Base-by-base conservation (phyloP, 1,284 basidiomycete species). In the Xerocomus alliaceus region DNA sequence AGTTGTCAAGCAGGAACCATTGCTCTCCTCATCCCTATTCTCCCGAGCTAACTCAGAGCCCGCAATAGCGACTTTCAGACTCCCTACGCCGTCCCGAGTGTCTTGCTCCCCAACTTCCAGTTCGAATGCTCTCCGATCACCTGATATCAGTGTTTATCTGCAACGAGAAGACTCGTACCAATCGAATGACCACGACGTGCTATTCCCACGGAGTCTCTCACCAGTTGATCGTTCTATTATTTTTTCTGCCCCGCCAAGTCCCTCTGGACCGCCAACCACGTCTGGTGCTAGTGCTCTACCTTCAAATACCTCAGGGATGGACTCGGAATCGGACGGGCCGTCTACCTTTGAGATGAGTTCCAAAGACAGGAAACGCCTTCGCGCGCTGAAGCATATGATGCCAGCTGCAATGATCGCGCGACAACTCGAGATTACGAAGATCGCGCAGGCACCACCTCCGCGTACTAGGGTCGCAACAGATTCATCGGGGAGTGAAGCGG, bases 341-440 rank as follows among this genome's bases (percentile, higher is more conserved):
- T 59, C 65, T 17, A 46, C 47, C 20, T 12, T 51, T n/a, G 51
- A 63, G 60, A 62, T 78, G 60, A 69, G 10, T 48, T 61, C 65
- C 29, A 75, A 67, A 68, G 77, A 77, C 42, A 72, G 65, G 53
- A 78, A 75, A 65, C 68, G 67, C 41, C 56, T 74, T 41, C 78
- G 76, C 28, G 77, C 66, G 20, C 71, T 86, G 39, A 69, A 58
- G 28, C 78, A 72, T 41, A 80, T 86, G 80, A 75, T 80, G 70
- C 84, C 85, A 15, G 69, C 68, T 18, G 76, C 74, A 53, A 83
- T 86, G 83, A 68, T 81, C 28, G 20, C 64, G 28, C 68, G 72
- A 17, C 61, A 76, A 41, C 37, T 80, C 41, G 61, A 68, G 48
- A 48, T 57, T 29, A 59, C 67, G 45, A 62, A 46, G 4, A 15